phyloP scores from a whole-genome alignment of 148 eudicot genomes.

The Cornus suecica region DNA sequence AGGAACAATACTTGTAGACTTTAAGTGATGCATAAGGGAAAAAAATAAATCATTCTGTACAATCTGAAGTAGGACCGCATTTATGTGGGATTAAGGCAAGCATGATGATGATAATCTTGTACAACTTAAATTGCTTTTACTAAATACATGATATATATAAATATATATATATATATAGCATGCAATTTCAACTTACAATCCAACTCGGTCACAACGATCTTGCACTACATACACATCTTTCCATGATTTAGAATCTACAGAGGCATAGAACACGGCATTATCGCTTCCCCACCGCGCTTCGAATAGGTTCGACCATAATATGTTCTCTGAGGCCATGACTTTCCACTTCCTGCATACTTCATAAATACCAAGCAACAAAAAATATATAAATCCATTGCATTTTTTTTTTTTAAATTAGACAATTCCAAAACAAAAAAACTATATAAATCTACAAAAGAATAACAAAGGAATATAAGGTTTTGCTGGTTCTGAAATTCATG shows the following conservation, averaged over 20 bases:
- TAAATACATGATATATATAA: not conserved
- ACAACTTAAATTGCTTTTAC: not conserved
- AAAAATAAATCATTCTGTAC: too few relatives aligned
- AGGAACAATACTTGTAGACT: not conserved
- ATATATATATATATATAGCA: too few relatives aligned
- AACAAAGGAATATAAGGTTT: not conserved
- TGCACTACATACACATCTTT: slow-evolving; percentile 68
- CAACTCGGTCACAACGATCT: slow-evolving; percentile 84
- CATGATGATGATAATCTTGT: too few relatives aligned
- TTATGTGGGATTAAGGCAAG: too few relatives aligned
- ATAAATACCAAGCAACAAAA: slow-evolving; percentile 2
- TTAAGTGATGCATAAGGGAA: not conserved
- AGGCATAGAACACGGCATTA: slow-evolving; percentile 49
- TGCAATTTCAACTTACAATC: slow-evolving; percentile 53
- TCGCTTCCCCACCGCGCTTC: slow-evolving; percentile 75
- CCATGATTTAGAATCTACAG: slow-evolving; percentile 59
- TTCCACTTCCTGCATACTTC: slow-evolving; percentile 92
- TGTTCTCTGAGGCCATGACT: slow-evolving; percentile 56
- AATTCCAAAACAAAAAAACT: not conserved
- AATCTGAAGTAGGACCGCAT: too few relatives aligned
- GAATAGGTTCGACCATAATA: slow-evolving; percentile 64
- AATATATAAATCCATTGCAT: not conserved
- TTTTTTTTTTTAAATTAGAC: not conserved
- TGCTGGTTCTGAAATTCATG: not conserved
- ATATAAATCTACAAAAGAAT: too few relatives aligned